Conservation (phyloP, 163 green algal species). For the Chlamydomonas reinhardtii region DNA sequence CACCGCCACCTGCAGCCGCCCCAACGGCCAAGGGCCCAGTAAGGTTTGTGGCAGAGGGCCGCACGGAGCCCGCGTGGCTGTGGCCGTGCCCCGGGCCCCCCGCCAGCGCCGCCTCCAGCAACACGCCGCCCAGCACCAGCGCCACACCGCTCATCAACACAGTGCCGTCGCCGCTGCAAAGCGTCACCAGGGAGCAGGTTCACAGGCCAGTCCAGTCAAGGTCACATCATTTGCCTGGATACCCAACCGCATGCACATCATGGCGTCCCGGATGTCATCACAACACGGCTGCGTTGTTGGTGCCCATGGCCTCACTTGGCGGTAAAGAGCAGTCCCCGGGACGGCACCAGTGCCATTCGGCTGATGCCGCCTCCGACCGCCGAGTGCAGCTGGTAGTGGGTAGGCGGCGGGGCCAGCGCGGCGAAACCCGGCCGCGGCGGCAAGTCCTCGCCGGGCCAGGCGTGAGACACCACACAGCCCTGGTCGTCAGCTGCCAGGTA, state of each 20-base stretch:
- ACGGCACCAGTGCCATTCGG: conserved; percentile 60
- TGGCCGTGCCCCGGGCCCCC: neutral
- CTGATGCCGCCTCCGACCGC: conserved; percentile 45
- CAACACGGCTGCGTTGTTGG: too few species aligned
- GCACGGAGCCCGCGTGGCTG: neutral
- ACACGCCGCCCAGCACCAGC: conserved; percentile 57
- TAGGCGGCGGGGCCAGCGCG: conserved; percentile 11
- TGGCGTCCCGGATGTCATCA: neutral
- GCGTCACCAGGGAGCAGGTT: neutral
- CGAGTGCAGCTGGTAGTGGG: conserved; percentile 46
- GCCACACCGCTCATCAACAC: conserved; percentile 62
- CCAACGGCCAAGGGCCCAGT: neutral
- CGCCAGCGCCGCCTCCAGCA: conserved; percentile 26
- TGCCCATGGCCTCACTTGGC: conserved; percentile 31
- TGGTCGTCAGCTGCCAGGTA: conserved; percentile 21
- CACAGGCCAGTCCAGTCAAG: too few species aligned
- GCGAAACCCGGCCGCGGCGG: conserved; percentile 38
- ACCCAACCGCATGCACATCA: too few species aligned
- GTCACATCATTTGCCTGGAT: too few species aligned
- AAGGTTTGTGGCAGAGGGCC: neutral
- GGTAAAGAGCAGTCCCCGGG: conserved; percentile 60
- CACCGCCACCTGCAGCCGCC: neutral
- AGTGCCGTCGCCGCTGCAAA: conserved; percentile 64
- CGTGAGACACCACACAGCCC: conserved; percentile 48
- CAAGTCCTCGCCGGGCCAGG: conserved; percentile 44